phyloP scores from a whole-genome alignment of 2,329 filamentous ascomycete species.

The Trichoderma endophyticum region DNA sequence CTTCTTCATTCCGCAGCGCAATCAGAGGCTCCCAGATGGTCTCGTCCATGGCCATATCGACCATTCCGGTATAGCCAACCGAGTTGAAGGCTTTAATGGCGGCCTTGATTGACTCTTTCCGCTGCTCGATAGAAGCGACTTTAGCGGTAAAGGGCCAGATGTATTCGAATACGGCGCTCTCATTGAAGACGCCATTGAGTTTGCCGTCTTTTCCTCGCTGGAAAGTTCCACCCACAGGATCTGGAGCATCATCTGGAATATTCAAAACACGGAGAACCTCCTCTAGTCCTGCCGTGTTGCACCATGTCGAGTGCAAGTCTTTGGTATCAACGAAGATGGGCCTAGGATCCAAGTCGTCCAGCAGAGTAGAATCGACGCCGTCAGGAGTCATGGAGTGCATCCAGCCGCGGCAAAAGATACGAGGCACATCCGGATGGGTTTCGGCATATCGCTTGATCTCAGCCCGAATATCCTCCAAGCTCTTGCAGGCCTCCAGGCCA shows the following conservation, averaged over 20 bases:
- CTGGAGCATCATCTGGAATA: constrained; percentile 40
- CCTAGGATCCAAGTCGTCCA: constrained; percentile 52
- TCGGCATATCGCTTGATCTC: constrained; percentile 45
- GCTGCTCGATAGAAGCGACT: constrained; percentile 46
- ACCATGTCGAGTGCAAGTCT: constrained; percentile 57
- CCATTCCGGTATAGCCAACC: constrained; percentile 52
- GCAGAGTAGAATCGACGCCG: constrained; percentile 41
- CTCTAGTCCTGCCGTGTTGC: constrained; percentile 47
- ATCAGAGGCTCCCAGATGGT: constrained; percentile 51
- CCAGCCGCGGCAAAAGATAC: constrained; percentile 55
- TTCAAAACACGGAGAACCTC: constrained; percentile 41
- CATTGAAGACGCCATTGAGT: constrained; percentile 49
- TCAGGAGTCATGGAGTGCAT: constrained; percentile 49
- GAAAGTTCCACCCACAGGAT: constrained; percentile 51
- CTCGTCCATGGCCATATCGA: constrained; percentile 62
- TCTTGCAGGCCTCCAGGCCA: constrained; percentile 46
- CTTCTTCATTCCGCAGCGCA: constrained; percentile 39
- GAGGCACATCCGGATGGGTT: constrained; percentile 44
- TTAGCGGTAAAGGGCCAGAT: constrained; percentile 54
- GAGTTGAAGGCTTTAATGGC: constrained; percentile 50
- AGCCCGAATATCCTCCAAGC: constrained; percentile 47
- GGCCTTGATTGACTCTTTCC: constrained; percentile 45
- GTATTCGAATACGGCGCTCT: constrained; percentile 50
- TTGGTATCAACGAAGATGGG: constrained; percentile 57
- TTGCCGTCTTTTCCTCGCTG: constrained; percentile 47